Percentiles rank a stretch among this genome's conserved stretches.
Conservation (phyloP, 2,329 filamentous ascomycete genomes). For the Alternaria consortialis region DNA sequence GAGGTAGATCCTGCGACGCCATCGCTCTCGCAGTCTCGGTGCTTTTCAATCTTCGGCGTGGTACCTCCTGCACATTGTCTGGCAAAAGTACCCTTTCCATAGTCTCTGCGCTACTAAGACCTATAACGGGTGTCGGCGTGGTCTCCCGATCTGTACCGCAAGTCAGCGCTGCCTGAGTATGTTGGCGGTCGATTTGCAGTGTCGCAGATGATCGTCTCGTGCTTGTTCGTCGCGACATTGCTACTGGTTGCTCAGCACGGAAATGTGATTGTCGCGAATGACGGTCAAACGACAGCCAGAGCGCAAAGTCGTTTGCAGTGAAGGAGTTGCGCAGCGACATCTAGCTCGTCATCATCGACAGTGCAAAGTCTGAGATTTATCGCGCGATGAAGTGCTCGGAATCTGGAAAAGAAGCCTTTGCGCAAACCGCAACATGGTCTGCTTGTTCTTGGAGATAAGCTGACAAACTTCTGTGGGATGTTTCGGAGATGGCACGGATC, state of each 20-base stretch:
- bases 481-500: not conserved
- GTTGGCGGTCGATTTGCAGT: not conserved
- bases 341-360: not conserved
- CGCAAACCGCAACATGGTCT: not conserved
- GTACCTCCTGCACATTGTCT: too few species aligned
- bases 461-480: not conserved
- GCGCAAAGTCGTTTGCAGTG: not conserved
- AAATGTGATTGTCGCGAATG: not conserved
- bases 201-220: not conserved
- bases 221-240: not conserved
- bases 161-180: not conserved
- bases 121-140: too few species aligned
- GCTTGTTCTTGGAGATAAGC: not conserved
- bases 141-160: too few species aligned
- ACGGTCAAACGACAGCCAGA: not conserved
- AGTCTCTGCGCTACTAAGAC: too few species aligned
- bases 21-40: too few species aligned
- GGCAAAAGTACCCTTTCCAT: too few species aligned
- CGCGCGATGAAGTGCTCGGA: not conserved
- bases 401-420: not conserved
- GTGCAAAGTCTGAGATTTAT: not conserved
- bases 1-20: too few species aligned
- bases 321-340: not conserved
- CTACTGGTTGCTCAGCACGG: not conserved
- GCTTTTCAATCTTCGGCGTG: too few species aligned